These are phyloP conservation scores for Elaeis guineensis DNA, from an alignment of 176 grass and related monocot species.

Conservation along the genomic window DNA sequence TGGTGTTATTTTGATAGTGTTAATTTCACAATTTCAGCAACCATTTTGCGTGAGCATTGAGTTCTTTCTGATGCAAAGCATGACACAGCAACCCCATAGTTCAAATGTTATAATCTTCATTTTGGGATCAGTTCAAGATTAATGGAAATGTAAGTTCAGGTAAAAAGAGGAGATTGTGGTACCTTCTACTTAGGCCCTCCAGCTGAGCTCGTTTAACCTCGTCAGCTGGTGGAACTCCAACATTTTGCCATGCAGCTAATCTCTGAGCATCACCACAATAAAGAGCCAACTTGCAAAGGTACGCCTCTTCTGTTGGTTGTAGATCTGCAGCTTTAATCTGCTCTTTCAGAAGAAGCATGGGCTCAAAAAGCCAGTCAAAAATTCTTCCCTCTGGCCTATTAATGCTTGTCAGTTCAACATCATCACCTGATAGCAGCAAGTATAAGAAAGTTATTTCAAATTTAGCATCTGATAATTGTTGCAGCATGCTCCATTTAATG, in stretches of 20 bases:
- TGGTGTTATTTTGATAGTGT: no score
- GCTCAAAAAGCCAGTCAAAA: constrained; percentile 29
- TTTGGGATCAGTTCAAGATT: no score
- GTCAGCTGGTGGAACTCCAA: constrained; percentile 8
- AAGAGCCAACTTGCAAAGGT: constrained; percentile 17
- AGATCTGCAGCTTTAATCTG: constrained; percentile 9
- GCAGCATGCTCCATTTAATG: no score
- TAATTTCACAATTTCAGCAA: no score
- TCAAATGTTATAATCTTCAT: no score
- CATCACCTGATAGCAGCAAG: constrained; percentile 2
- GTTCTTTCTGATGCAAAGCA: no score
- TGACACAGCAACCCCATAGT: no score
- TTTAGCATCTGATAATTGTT: no score
- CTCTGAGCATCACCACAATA: constrained; percentile 13
- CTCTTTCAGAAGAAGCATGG: constrained; percentile 18
- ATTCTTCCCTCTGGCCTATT: constrained; percentile 23
- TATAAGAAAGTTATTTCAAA: no score
- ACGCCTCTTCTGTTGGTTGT: constrained; percentile 6
- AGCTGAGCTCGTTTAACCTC: constrained; percentile 21
- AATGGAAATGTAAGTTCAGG: no score
- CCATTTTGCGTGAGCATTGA: no score
- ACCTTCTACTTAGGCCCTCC: constrained; percentile 25
- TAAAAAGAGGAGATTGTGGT: not conserved
- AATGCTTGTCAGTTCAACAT: constrained; percentile 15
- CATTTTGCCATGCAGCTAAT: constrained; percentile 7